phyloP scores from a whole-genome alignment of 2,329 filamentous ascomycete genomes.

The Penicillium sp. region DNA sequence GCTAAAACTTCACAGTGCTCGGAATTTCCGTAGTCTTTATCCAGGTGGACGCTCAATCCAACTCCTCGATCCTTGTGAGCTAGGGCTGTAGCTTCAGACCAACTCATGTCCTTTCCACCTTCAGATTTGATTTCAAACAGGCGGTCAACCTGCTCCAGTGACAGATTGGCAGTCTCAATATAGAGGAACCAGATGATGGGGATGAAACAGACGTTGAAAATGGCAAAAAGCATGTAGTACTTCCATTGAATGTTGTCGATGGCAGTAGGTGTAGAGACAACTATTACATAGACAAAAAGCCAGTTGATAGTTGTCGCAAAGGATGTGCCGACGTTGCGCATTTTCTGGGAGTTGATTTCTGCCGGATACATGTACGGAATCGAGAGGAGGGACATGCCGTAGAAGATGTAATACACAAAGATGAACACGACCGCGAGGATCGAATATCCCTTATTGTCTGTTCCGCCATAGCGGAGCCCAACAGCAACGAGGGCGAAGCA shows the following conservation, averaged over 20 bases:
- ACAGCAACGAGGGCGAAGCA: slow-evolving; percentile 49
- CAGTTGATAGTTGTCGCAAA: slow-evolving; percentile 15
- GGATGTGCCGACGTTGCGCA: slow-evolving; percentile 15
- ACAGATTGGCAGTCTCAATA: slow-evolving; percentile 34
- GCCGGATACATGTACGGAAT: slow-evolving; percentile 23
- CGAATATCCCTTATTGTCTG: background rate
- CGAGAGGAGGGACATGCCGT: slow-evolving; percentile 10
- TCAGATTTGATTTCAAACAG: slow-evolving; percentile 27
- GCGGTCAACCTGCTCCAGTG: slow-evolving; percentile 43
- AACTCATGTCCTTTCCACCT: background rate
- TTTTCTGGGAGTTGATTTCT: slow-evolving; percentile 20
- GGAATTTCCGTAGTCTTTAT: background rate
- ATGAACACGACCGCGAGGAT: slow-evolving; percentile 44
- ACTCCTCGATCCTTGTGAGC: background rate
- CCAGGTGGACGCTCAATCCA: too few relatives aligned
- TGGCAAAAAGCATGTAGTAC: slow-evolving; percentile 55
- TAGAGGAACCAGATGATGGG: slow-evolving; percentile 27
- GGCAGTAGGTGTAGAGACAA: slow-evolving; percentile 19
- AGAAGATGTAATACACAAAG: slow-evolving; percentile 22
- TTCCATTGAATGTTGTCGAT: slow-evolving; percentile 51
- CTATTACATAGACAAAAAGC: slow-evolving; percentile 15
- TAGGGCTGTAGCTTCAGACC: background rate
- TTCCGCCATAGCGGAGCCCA: slow-evolving; percentile 33
- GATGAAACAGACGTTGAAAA: slow-evolving; percentile 25
- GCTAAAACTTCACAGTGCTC: background rate